phyloP scores from a whole-genome alignment of 768 basidiomycete genomes.

The Boletus edulis region DNA sequence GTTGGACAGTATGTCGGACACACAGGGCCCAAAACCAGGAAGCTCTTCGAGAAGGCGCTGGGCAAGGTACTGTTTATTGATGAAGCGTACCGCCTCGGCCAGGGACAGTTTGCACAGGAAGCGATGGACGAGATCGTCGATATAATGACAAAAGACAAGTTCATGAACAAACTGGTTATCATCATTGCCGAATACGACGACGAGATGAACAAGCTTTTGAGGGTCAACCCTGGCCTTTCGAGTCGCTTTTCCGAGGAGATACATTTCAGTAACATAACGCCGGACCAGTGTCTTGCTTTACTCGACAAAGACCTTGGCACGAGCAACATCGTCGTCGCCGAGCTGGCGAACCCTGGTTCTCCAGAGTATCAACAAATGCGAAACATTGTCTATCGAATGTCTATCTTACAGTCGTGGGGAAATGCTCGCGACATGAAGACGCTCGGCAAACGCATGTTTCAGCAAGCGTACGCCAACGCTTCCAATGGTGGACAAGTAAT shows the following conservation, averaged over 20 bases:
- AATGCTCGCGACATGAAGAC: slow-evolving; percentile 66
- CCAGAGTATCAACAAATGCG: slow-evolving; percentile 9
- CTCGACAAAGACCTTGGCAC: slow-evolving; percentile 47
- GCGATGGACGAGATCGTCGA: slow-evolving; percentile 71
- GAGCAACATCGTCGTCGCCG: slow-evolving; percentile 37
- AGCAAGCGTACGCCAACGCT: slow-evolving; percentile 13
- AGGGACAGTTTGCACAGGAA: slow-evolving; percentile 66
- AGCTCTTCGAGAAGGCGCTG: slow-evolving; percentile 60
- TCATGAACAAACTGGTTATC: slow-evolving; percentile 57
- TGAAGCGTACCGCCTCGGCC: slow-evolving; percentile 62
- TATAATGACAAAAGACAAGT: slow-evolving; percentile 56
- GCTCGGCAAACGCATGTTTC: slow-evolving; percentile 31
- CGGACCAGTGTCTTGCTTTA: slow-evolving; percentile 48
- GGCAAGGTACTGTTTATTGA: slow-evolving; percentile 71
- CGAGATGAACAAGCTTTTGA: slow-evolving; percentile 61
- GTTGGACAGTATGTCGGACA: slow-evolving; percentile 71
- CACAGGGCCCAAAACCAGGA: slow-evolving; percentile 63
- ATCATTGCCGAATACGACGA: slow-evolving; percentile 70
- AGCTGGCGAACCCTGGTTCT: slow-evolving; percentile 19
- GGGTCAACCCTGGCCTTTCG: slow-evolving; percentile 59
- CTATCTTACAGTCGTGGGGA: slow-evolving; percentile 56
- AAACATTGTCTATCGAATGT: slow-evolving; percentile 36
- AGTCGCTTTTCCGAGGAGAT: slow-evolving; percentile 69
- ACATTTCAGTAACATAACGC: slow-evolving; percentile 49
- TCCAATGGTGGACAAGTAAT: background rate